Percentiles rank a stretch among this genome's conserved stretches.
Conservation (phyloP, 139 green algal genomes). For the Chlorella sp. region DNA sequence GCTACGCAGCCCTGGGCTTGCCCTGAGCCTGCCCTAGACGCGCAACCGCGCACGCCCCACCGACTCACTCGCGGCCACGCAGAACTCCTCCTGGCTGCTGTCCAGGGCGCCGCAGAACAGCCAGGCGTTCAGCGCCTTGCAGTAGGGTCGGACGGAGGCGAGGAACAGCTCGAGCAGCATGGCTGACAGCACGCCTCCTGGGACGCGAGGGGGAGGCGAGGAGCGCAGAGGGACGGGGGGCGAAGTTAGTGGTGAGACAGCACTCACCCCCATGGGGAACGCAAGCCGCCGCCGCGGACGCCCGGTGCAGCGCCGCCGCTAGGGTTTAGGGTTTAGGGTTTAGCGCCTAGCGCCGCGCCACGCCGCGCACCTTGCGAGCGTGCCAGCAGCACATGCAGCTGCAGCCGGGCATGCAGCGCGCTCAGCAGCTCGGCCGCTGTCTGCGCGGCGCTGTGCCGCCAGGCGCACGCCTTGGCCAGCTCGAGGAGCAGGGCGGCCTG, state of each 20-base stretch:
- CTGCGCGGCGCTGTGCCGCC: conserved; percentile 19
- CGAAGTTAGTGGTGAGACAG: neutral
- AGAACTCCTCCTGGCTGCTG: conserved; percentile 18
- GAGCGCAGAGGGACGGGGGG: neutral
- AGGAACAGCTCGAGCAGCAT: conserved; percentile 23
- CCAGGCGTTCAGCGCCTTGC: conserved; percentile 38
- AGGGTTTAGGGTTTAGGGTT: neutral
- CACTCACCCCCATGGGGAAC: neutral
- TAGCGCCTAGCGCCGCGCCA: neutral
- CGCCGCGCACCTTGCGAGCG: conserved; percentile 19
- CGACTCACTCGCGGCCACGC: conserved; percentile 12
- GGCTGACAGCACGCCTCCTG: conserved; percentile 25
- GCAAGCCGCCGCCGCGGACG: conserved; percentile 5
- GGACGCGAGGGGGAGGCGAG: neutral
- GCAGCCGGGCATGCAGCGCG: conserved; percentile 20
- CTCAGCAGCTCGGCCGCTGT: conserved; percentile 33
- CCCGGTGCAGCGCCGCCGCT: neutral
- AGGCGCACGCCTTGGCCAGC: neutral
- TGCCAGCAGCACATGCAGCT: conserved; percentile 21
- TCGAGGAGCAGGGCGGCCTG: conserved; percentile 9
- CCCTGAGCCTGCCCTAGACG: neutral
- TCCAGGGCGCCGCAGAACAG: conserved; percentile 35
- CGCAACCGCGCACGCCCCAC: neutral
- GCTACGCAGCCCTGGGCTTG: neutral
- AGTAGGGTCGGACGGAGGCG: conserved; percentile 32